Evolutionary conservation across 2,329 filamentous ascomycete genomes (phyloP), one percentile per base, ranked within the genome.

Genomic region (Exserohilum turcica): DNA sequence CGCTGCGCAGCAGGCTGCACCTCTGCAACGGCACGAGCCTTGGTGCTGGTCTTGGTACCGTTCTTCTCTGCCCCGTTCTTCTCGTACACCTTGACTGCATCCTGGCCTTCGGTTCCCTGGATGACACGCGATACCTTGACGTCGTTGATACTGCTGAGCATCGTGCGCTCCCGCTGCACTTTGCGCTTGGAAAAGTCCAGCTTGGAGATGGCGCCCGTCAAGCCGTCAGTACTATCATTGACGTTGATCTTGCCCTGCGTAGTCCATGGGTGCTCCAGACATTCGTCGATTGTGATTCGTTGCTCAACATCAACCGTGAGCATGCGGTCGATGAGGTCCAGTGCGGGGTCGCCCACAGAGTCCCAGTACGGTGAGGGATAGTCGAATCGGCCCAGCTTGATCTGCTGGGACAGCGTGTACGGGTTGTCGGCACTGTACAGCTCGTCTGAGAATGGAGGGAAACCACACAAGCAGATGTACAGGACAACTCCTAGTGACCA

Each of bases 301-400:
- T 88, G 85, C 24, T 91, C 86, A 2, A 91, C 87, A 60, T 97
- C 87, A 29, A 97, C 92, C 2, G 90, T 89, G 44, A 99, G 83
- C 94, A 99, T 99, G 36, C 83, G 84, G 73, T 99, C 94, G 62
- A 99, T 97, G 29, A 99, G 81, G 63, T 97, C 92, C 47, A 99
- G 80, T 6, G 93, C 94, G 48, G 89, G 84, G 61, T 97, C 92
- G 67, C 90, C 88, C 27, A 96, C 86, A 2, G 86, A 85, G 73
- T 96, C 91, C 92, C 92, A 99, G 75, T 97, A 97, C 0, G 94
- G 94, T 1, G 91, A 95, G 0, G 94, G 93, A 68, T 97, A 99
- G 74, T 97, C 90, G 70, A 96, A 99, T 16, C 86, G 84, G 13
- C 91, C 94, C 74, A 85, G 84, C 74, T 89, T 92, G 76, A 96